Conservation (phyloP, 441 rosid genomes). For the Bocquillonia castaneifolia region DNA sequence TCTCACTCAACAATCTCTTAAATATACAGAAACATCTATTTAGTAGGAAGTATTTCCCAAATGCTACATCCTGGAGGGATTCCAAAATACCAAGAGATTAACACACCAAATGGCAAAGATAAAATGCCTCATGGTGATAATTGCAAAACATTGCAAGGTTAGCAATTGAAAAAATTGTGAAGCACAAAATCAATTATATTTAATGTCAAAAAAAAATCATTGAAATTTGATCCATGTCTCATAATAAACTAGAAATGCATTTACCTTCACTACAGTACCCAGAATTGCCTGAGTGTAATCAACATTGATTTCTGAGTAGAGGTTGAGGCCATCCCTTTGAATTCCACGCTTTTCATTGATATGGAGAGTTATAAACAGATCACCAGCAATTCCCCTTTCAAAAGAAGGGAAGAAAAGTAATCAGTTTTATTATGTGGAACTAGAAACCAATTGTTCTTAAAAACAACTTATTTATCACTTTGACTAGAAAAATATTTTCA, state of each 20-base stretch:
- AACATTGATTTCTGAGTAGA: slow-evolving; percentile 63
- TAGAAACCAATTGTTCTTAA: too few species aligned
- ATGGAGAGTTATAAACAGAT: slow-evolving; percentile 59
- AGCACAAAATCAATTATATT: not conserved
- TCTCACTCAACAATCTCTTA: not conserved
- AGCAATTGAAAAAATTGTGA: not conserved
- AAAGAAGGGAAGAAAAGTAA: slow-evolving; percentile 4
- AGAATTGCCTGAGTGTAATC: slow-evolving; percentile 84
- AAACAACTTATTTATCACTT: too few species aligned
- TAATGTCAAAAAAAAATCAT: not conserved
- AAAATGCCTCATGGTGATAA: not conserved
- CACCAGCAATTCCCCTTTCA: slow-evolving; percentile 66
- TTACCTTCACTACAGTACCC: slow-evolving; percentile 65
- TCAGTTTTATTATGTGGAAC: not conserved
- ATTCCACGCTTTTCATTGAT: slow-evolving; percentile 70
- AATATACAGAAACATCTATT: not conserved
- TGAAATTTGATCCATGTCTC: not conserved
- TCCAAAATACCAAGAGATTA: not conserved
- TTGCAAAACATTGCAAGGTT: not conserved
- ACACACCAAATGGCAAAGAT: not conserved
- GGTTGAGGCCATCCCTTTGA: slow-evolving; percentile 69
- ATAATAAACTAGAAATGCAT: not conserved
- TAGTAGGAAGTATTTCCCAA: not conserved
- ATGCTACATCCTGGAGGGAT: not conserved
- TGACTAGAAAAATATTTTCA: too few species aligned